Evolutionary conservation across 208 protist species (phyloP), one percentile per base, ranked within the genome.

Genomic region (Trypanosoma caninum): DNA sequence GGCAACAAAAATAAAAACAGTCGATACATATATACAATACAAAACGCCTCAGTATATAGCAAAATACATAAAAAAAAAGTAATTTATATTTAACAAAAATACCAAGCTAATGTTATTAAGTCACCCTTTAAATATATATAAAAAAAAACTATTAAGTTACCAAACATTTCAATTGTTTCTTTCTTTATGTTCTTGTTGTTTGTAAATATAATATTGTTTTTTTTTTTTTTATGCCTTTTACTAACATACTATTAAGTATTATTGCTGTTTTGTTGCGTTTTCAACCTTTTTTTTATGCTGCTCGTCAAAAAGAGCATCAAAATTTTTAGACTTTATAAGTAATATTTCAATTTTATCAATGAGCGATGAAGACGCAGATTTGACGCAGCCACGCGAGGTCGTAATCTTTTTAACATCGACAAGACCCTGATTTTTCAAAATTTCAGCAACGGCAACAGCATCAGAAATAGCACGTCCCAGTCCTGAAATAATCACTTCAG

Each of bases 381-480:
- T 75, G 40, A 88, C 78, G 33, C 82, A 77, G 27, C 82, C 77
- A 25, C 84, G 88, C 16, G 84, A 85, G 14, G 88, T 94, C 48
- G 68, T 70, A 61, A 94, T 94, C 66, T 79, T 86, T 65, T 84
- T 94, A 37, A 94, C 78, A 46, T 68, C 52, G 23, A 92, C 78
- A 31, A 94, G 72, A 27, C 80, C 82, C 69, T 94, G 84, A 62
- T 88, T 91, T 76, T 88, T 91, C 16, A 94, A 77, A 14, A 94
- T 78, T 69, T 94, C 88, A 13, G 76, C 84, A 38, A 94, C 88
- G 62, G 88, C 84, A 23, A 94, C 88, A 46, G 88, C 88, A 64
- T 91, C 84, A 10, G 88, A 75, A 53, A 94, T 91, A 48, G 88
- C 84, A 54, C 74, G 76, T 38, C 88, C 88, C 44, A 94, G 78